Evolutionary conservation across 2,329 filamentous ascomycete genomes (phyloP).

Genomic region (Aspergillus novoparasiticus): DNA sequence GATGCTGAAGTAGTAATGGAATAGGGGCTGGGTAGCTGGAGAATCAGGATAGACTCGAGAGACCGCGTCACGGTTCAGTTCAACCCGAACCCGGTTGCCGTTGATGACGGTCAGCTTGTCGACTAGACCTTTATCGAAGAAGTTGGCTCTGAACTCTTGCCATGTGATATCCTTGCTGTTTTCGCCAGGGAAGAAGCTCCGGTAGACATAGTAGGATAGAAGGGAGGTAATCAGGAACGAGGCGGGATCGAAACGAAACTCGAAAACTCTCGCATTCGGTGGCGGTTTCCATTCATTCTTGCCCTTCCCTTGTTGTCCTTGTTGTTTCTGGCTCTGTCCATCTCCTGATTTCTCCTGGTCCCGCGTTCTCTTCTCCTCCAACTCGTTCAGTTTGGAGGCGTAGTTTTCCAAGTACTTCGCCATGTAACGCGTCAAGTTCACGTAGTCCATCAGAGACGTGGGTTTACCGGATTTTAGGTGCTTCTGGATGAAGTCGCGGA

Average conservation of each 20-base stretch:
- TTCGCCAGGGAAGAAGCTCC: constrained; percentile 67
- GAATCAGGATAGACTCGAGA: constrained; percentile 75
- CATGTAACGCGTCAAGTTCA: constrained; percentile 62
- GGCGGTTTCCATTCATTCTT: constrained; percentile 31
- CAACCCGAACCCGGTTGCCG: constrained; percentile 75
- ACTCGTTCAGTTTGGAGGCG: constrained; percentile 36
- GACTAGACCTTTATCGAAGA: constrained; percentile 93
- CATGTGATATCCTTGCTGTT: constrained; percentile 84
- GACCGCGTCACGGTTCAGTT: constrained; percentile 75
- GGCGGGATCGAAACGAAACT: constrained; percentile 57
- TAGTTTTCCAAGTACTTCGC: constrained; percentile 58
- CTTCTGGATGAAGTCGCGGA: constrained; percentile 65
- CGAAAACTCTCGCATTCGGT: constrained; percentile 41
- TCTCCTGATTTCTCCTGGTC: constrained; percentile 18
- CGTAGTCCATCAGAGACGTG: constrained; percentile 58
- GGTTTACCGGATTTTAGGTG: constrained; percentile 50
- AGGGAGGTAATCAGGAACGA: constrained; percentile 61
- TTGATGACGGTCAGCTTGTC: constrained; percentile 86
- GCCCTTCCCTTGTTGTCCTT: constrained; percentile 29
- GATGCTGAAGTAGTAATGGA: constrained; percentile 92
- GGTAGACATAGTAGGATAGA: constrained; percentile 64
- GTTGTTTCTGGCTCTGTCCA: constrained; percentile 19
- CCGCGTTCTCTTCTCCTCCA: constrained; percentile 27
- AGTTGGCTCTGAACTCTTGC: constrained; percentile 93
- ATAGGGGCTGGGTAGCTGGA: constrained; percentile 66